These are phyloP conservation scores for Zasmidium citrigriseum DNA, from an alignment of 2,329 filamentous ascomycete genomes.

Conservation along the genomic window DNA sequence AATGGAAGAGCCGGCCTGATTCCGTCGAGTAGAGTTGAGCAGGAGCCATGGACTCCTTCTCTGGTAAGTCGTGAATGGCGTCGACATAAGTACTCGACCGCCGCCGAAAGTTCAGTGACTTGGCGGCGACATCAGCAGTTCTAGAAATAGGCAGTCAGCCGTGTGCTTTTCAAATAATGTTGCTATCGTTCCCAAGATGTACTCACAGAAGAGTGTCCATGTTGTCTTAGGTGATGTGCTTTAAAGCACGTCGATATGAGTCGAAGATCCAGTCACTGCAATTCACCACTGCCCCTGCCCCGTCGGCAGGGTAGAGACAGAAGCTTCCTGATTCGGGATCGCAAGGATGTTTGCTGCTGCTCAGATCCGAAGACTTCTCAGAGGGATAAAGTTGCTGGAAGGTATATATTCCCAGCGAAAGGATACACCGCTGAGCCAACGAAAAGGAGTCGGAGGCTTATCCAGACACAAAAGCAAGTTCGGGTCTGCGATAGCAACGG, in stretches of 20 bases:
- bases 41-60: conserved; percentile 82
- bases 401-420: neutral
- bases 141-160: conserved; percentile 16
- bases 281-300: neutral
- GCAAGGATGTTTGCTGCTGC: neutral
- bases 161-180: neutral
- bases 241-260: neutral
- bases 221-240: neutral
- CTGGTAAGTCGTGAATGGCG: conserved; percentile 89
- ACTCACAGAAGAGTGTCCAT: conserved; percentile 28
- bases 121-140: conserved; percentile 88
- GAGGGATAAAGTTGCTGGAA: neutral
- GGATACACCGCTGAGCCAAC: neutral
- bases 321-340: conserved; percentile 3
- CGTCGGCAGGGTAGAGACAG: neutral
- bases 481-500: neutral
- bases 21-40: conserved; percentile 98
- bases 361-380: neutral
- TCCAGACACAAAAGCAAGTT: conserved; percentile 10
- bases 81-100: conserved; percentile 96
- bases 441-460: neutral
- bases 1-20: conserved; percentile 95
- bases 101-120: conserved; percentile 83
- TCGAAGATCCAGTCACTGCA: neutral
- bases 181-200: neutral